Conservation (phyloP, 345 rosid genomes). For the Gossypium herbaceum region DNA sequence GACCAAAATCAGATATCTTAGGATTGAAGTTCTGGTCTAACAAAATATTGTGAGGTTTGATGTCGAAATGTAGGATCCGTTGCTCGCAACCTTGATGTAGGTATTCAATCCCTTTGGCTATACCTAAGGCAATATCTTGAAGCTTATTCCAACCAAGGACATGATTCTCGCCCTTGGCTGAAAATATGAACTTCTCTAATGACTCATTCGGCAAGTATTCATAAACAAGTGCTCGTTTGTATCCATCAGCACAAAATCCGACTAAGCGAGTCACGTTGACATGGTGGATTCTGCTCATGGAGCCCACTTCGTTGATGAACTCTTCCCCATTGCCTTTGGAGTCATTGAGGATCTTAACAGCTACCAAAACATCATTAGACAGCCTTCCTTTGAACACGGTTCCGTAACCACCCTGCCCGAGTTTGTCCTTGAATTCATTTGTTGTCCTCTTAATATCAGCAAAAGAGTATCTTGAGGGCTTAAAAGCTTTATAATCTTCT, state of each 20-base stretch:
- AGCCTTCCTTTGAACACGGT: neutral
- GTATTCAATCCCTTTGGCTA: neutral
- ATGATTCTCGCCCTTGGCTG: neutral
- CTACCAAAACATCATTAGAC: neutral
- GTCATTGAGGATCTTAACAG: neutral
- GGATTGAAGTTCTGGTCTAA: slow-evolving; percentile 1
- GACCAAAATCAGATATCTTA: slow-evolving; percentile 2
- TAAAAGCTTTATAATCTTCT: neutral
- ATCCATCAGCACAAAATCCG: neutral
- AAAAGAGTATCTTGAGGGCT: neutral
- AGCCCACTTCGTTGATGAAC: neutral
- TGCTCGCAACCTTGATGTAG: neutral
- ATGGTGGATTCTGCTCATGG: slow-evolving; percentile 3
- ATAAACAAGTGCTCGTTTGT: neutral
- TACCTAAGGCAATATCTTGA: neutral
- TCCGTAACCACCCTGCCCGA: neutral
- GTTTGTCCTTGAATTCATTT: neutral
- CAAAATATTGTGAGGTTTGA: slow-evolving; percentile 2
- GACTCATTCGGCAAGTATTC: neutral
- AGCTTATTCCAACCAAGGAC: slow-evolving; percentile 7
- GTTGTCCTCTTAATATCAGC: slow-evolving; percentile 1
- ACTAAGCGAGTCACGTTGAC: neutral
- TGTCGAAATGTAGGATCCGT: slow-evolving; percentile 2
- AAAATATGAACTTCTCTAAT: neutral
- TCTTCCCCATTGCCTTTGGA: neutral